These are phyloP conservation scores for Colletotrichum viniferum DNA, from an alignment of 2,329 filamentous ascomycete genomes.

Conservation along the genomic window DNA sequence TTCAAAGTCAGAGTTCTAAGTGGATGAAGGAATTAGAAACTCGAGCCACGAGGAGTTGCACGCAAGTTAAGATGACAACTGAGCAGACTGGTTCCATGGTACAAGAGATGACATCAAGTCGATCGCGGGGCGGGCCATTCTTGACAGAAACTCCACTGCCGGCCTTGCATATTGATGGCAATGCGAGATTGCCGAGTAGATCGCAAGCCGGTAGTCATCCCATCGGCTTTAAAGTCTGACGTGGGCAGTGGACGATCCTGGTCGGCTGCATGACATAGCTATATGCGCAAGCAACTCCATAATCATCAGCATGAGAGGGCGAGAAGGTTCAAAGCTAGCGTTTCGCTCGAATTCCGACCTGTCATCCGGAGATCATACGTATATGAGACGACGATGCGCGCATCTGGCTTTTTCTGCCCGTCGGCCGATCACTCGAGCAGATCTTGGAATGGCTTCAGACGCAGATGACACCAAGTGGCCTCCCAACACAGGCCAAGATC, in stretches of 20 bases:
- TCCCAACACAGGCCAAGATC: background rate
- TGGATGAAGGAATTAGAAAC: background rate
- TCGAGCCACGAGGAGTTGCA: background rate
- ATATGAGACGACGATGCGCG: background rate
- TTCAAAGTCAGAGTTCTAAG: background rate
- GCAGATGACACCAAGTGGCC: background rate
- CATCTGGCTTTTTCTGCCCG: background rate
- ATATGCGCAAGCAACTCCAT: background rate
- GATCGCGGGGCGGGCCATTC: background rate
- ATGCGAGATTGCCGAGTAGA: background rate
- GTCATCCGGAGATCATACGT: conserved; percentile 9
- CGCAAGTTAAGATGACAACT: background rate
- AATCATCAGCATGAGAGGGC: background rate
- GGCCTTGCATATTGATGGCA: background rate
- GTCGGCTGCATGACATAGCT: background rate
- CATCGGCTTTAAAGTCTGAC: background rate
- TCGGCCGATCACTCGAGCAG: background rate
- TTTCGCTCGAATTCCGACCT: background rate
- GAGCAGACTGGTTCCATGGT: background rate
- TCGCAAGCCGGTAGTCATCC: background rate
- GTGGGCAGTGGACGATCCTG: background rate
- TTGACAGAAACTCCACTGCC: background rate
- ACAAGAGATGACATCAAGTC: background rate
- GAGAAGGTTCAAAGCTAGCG: background rate
- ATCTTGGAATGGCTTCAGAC: background rate